A percentile compares a stretch with the other conserved stretches of the same genome.
Evolutionary conservation across 495 filamentous ascomycete genomes (phyloP).

Genomic region (Recurvomyces mirabilis): DNA sequence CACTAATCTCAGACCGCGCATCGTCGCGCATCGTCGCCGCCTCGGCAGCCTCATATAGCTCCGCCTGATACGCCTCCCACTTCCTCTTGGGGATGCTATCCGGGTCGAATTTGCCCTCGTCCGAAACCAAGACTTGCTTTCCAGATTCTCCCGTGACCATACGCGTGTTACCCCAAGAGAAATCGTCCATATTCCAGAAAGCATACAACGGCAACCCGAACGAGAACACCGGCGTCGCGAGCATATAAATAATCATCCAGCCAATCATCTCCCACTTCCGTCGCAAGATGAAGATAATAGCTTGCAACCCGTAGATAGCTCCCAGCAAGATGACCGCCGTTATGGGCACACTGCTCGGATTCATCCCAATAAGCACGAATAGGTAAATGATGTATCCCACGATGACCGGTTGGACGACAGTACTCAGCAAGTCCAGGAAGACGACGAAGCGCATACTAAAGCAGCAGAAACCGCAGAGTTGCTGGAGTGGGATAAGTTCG

Average conservation of each 20-base stretch:
- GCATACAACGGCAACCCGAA: slow-evolving; percentile 85
- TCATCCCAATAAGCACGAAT: slow-evolving; percentile 56
- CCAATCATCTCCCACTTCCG: slow-evolving; percentile 99
- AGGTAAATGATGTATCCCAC: slow-evolving; percentile 88
- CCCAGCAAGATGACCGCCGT: slow-evolving; percentile 82
- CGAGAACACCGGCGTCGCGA: slow-evolving; percentile 85
- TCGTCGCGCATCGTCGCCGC: slow-evolving; percentile 85
- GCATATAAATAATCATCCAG: slow-evolving; percentile 94
- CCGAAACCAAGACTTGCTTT: slow-evolving; percentile 81
- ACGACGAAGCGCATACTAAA: slow-evolving; percentile 99
- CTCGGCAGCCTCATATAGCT: slow-evolving; percentile 74
- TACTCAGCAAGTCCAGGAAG: slow-evolving; percentile 85
- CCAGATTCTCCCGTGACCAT: slow-evolving; percentile 94
- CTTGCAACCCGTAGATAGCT: slow-evolving; percentile 92
- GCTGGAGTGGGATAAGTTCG: slow-evolving; percentile 82
- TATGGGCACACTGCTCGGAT: slow-evolving; percentile 56
- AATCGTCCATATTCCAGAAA: slow-evolving; percentile 99
- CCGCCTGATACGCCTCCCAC: slow-evolving; percentile 98
- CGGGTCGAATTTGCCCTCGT: slow-evolving; percentile 98
- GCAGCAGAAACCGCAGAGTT: slow-evolving; percentile 98
- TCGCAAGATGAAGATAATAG: slow-evolving; percentile 89
- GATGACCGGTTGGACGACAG: slow-evolving; percentile 81
- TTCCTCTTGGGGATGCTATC: slow-evolving; percentile 86
- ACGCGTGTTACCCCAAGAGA: slow-evolving; percentile 95
- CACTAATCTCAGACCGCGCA: slow-evolving; percentile 73